Percentiles rank a stretch among this genome's conserved stretches.
Evolutionary conservation across 2,329 filamentous ascomycete genomes (phyloP).

Genomic region (Beauveria sp.): DNA sequence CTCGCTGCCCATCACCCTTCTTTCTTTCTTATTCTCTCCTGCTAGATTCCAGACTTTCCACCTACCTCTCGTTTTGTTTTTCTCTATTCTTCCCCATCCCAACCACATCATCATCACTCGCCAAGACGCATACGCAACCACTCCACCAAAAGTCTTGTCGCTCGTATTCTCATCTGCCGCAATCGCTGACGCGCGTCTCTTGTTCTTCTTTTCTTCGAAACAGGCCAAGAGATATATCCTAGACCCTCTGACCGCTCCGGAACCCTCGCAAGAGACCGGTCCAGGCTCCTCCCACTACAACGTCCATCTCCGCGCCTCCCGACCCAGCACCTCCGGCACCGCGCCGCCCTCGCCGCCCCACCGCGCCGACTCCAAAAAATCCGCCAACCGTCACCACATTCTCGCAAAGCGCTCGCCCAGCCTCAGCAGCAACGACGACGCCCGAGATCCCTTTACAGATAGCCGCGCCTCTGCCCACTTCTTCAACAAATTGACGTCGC

Average conservation of each 20-base stretch:
- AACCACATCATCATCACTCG: not conserved
- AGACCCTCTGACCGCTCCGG: slow-evolving; percentile 60
- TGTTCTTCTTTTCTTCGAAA: not conserved
- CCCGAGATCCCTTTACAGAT: not conserved
- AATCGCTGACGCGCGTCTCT: slow-evolving; percentile 3
- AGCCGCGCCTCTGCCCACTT: slow-evolving; percentile 9
- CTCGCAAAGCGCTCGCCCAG: not conserved
- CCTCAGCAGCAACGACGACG: not conserved
- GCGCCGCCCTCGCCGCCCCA: not conserved
- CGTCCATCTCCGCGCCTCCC: slow-evolving; percentile 17
- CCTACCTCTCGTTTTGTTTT: not conserved
- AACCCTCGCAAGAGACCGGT: slow-evolving; percentile 61
- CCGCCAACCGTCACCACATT: not conserved
- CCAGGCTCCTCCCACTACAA: slow-evolving; percentile 50
- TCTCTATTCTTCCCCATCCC: not conserved
- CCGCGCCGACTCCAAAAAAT: not conserved
- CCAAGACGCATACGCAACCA: slow-evolving; percentile 2
- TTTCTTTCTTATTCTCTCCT: not conserved
- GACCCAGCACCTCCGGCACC: not conserved
- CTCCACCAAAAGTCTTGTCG: not conserved
- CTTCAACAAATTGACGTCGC: slow-evolving; percentile 37
- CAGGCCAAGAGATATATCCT: slow-evolving; percentile 61
- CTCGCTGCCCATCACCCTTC: not conserved
- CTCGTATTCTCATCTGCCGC: not conserved
- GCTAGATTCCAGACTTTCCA: not conserved